Percentiles rank a stretch among this genome's conserved stretches.
Evolutionary conservation across 2,329 filamentous ascomycete species (phyloP).

Genomic region (Ceratocystis cubensis): DNA sequence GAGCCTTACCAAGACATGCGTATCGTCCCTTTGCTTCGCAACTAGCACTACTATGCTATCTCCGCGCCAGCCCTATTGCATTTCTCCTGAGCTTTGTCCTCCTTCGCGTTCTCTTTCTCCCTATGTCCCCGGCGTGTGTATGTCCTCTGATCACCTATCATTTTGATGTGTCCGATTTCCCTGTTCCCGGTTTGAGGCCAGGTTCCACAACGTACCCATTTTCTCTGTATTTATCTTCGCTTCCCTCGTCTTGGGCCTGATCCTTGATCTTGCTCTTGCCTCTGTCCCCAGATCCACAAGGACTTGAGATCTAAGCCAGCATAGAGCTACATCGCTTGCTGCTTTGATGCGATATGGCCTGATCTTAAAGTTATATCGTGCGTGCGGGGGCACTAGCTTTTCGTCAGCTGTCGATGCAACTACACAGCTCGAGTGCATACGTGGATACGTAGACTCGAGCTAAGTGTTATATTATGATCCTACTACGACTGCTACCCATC

Average conservation of each 20-base stretch:
- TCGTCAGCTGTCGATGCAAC: background rate
- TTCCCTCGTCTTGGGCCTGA: background rate
- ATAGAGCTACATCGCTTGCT: background rate
- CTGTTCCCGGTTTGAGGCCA: constrained; percentile 2
- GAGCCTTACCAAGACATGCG: too few species aligned
- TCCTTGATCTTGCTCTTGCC: background rate
- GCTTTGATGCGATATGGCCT: background rate
- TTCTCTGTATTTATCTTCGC: background rate
- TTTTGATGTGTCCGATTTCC: background rate
- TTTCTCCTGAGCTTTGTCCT: too few species aligned
- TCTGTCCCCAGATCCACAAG: background rate
- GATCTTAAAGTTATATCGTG: background rate
- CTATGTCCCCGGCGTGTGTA: background rate
- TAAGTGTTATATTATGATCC: too few species aligned
- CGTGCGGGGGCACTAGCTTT: background rate
- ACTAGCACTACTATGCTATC: too few species aligned
- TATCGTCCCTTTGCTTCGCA: too few species aligned
- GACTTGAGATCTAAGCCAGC: background rate
- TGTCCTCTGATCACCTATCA: background rate
- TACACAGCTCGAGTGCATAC: background rate
- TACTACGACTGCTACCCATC: too few species aligned
- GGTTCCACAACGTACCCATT: background rate
- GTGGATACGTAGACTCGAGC: too few species aligned
- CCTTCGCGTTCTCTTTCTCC: background rate
- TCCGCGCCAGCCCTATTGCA: too few species aligned